Conservation (phyloP, 768 basidiomycete genomes). For the Xerocomus brunneocitrinus region DNA sequence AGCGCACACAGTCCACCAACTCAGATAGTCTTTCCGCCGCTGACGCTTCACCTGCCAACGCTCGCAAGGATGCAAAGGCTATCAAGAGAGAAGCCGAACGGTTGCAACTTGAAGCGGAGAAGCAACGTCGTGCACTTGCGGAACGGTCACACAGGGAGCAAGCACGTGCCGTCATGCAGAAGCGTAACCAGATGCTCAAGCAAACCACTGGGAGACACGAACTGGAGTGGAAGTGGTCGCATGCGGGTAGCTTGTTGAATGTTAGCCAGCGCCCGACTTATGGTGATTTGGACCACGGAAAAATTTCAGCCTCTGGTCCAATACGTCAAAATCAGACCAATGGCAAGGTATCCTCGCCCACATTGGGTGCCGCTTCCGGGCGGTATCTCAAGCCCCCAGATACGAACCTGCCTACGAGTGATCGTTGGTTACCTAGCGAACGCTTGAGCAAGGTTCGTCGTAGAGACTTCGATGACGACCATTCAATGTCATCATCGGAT, state of each 20-base stretch:
- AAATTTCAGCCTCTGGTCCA: slow-evolving; percentile 55
- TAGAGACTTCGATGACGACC: slow-evolving; percentile 84
- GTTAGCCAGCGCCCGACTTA: slow-evolving; percentile 33
- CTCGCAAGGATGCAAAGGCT: slow-evolving; percentile 62
- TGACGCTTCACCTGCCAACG: slow-evolving; percentile 40
- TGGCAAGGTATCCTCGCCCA: slow-evolving; percentile 40
- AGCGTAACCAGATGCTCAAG: slow-evolving; percentile 73
- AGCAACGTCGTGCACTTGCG: slow-evolving; percentile 72
- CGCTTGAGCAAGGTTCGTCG: slow-evolving; percentile 72
- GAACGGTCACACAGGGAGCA: slow-evolving; percentile 79
- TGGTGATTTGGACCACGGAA: slow-evolving; percentile 38
- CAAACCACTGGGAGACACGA: slow-evolving; percentile 47
- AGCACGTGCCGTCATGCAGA: slow-evolving; percentile 88
- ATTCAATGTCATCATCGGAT: slow-evolving; percentile 87
- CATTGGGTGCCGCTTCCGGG: slow-evolving; percentile 59
- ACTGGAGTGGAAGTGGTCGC: slow-evolving; percentile 55
- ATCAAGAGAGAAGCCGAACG: slow-evolving; percentile 80
- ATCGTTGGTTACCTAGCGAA: slow-evolving; percentile 50
- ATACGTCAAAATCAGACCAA: slow-evolving; percentile 54
- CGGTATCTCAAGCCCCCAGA: slow-evolving; percentile 43
- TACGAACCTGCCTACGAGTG: slow-evolving; percentile 32
- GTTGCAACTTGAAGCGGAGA: slow-evolving; percentile 75
- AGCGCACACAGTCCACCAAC: slow-evolving; percentile 75
- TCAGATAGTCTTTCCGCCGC: slow-evolving; percentile 63
- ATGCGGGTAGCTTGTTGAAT: slow-evolving; percentile 40